Percentiles rank a stretch among this genome's conserved stretches.
phyloP scores from a whole-genome alignment of 768 basidiomycete genomes.

The Amanita fuliginea region DNA sequence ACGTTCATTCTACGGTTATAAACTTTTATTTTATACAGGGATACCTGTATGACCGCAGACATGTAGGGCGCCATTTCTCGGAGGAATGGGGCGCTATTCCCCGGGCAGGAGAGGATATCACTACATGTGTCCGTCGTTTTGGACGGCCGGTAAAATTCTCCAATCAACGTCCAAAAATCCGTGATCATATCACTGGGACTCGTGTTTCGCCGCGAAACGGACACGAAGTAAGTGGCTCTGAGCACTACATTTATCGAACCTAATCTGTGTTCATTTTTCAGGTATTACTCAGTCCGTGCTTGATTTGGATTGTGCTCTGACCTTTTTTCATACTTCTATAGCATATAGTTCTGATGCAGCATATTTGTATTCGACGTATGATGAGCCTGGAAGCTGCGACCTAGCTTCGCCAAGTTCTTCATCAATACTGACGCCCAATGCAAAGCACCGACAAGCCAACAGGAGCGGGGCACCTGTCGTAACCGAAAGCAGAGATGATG shows the following conservation, averaged over 20 bases:
- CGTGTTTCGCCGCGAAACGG: conserved; percentile 61
- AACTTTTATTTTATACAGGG: conserved; percentile 31
- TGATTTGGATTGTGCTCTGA: not conserved
- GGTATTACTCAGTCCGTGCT: conserved; percentile 53
- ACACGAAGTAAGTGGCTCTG: conserved; percentile 45
- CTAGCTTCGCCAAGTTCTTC: conserved; percentile 13
- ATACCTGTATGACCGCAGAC: conserved; percentile 76
- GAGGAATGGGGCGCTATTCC: conserved; percentile 64
- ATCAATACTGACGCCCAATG: conserved; percentile 19
- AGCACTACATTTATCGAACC: not conserved
- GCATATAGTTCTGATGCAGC: conserved; percentile 67
- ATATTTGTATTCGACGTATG: conserved; percentile 64
- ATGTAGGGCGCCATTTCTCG: conserved; percentile 45
- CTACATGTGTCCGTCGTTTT: conserved; percentile 76
- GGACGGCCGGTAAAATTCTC: conserved; percentile 29
- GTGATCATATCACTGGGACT: conserved; percentile 69
- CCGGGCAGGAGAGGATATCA: conserved; percentile 31
- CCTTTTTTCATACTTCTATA: conserved; percentile 15
- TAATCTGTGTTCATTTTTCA: conserved; percentile 15
- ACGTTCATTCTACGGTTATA: not conserved
- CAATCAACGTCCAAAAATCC: conserved; percentile 21
- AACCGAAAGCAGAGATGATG: not conserved
- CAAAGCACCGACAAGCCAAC: conserved; percentile 12
- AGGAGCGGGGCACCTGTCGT: not conserved
- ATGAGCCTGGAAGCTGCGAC: conserved; percentile 32